Percentiles rank a stretch among this genome's conserved stretches.
Evolutionary conservation across 176 grass and related monocot genomes (phyloP).

Genomic region (Ensete glaucum): DNA sequence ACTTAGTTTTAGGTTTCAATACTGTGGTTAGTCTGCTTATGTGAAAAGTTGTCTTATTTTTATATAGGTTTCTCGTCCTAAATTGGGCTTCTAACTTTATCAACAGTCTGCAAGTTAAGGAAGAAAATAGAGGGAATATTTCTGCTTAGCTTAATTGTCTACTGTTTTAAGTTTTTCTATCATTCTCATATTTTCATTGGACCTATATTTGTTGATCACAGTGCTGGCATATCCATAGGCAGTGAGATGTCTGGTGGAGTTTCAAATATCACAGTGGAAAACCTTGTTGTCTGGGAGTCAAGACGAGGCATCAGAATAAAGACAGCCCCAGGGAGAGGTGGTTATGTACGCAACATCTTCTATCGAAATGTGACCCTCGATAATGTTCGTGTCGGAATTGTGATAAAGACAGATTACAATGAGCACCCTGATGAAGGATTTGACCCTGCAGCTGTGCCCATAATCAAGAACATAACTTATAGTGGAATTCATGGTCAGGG

Average conservation of each 20-base stretch:
- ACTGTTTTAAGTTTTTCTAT: background rate
- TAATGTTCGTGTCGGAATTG: constrained; percentile 11
- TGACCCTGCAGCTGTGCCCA: background rate
- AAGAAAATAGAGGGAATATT: background rate
- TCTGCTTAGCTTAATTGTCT: background rate
- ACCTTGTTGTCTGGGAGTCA: constrained; percentile 8
- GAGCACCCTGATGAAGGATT: constrained; percentile 2
- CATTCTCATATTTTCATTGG: background rate
- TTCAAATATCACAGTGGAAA: constrained; percentile 9
- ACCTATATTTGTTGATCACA: background rate
- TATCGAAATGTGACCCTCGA: constrained; percentile 6
- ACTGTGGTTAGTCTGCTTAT: no score
- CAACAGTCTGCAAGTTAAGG: no score
- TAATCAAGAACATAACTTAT: constrained; percentile 13
- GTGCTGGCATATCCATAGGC: constrained; percentile 17
- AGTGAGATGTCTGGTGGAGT: constrained; percentile 23
- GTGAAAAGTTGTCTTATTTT: no score
- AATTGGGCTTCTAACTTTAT: no score
- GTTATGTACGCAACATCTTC: constrained; percentile 2
- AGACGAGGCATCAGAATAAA: constrained; percentile 15
- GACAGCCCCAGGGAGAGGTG: constrained; percentile 17
- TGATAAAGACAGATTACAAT: constrained; percentile 17
- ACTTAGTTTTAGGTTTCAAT: no score
- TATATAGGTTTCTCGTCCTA: no score
- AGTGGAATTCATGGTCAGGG: background rate